These are phyloP conservation scores for Candida wancherniae DNA, from an alignment of 805 yeast species.

Conservation along the genomic window DNA sequence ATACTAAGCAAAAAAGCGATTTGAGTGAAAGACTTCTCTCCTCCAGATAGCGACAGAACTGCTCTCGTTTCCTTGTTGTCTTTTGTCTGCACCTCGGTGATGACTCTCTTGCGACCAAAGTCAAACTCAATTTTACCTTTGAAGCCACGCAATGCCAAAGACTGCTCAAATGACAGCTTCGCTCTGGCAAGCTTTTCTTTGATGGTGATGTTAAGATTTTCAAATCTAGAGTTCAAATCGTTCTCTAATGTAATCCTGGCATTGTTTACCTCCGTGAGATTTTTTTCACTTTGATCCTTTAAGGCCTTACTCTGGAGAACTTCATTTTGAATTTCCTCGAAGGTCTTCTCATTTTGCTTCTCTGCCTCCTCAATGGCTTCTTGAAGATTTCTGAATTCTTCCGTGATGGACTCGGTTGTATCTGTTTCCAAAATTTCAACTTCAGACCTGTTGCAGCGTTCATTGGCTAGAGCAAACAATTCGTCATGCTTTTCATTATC, in stretches of 20 bases:
- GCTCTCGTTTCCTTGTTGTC: constrained; percentile 56
- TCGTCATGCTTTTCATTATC: constrained; percentile 15
- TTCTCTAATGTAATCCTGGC: constrained; percentile 23
- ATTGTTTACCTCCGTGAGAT: constrained; percentile 30
- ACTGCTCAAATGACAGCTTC: constrained; percentile 45
- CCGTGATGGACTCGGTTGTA: constrained; percentile 44
- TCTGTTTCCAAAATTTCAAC: constrained; percentile 38
- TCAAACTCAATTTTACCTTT: constrained; percentile 69
- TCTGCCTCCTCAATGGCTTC: constrained; percentile 49
- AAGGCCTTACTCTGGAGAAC: constrained; percentile 41
- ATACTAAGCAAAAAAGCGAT: constrained; percentile 81
- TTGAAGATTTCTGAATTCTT: constrained; percentile 45
- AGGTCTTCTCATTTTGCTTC: constrained; percentile 46
- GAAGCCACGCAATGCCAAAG: constrained; percentile 64
- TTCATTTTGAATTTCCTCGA: constrained; percentile 50
- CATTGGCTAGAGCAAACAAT: constrained; percentile 24
- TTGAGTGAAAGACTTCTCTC: constrained; percentile 93
- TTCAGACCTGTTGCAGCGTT: constrained; percentile 46
- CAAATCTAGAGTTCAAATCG: constrained; percentile 30
- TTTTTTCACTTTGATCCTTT: constrained; percentile 39
- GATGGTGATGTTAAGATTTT: constrained; percentile 30
- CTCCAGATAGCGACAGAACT: constrained; percentile 88
- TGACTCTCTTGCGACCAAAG: constrained; percentile 44
- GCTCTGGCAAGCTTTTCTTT: constrained; percentile 29
- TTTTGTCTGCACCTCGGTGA: constrained; percentile 58